Evolutionary conservation across 306 rosid genomes (phyloP), one percentile per base, ranked within the genome.

Genomic region (Carpinus viminea): DNA sequence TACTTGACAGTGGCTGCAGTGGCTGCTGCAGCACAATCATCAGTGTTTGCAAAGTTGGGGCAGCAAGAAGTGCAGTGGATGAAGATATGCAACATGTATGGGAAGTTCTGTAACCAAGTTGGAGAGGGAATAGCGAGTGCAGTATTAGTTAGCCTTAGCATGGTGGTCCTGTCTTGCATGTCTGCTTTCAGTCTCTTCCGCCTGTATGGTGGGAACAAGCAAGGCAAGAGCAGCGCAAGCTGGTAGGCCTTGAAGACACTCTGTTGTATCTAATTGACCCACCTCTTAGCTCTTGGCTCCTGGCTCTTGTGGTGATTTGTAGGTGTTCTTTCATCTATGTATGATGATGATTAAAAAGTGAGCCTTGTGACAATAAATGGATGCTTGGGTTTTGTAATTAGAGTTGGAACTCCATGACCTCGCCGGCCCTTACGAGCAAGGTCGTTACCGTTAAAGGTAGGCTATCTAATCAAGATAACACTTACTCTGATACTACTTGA

Each of bases 171-270:
- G 15, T 92, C 98, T 47, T 87, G 88, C 65, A 83, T 95, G 64
- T 95, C 97, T 75, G 96, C 97, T 64, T 95, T 91, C 83, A 87
- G 86, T 70, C 97, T 95, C 73, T 95, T 95, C 81, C 97, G 96
- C 69, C 83, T 92, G 85, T 95, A 92, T 72, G 93, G 91, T 6
- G 82, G 81, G 41, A 76, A 80, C 86, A 92, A 87, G 34, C 34
- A 31, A 74, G 60, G 34, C 38, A 87, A 85, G 85, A 86, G 48
- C 41, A 43, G 54, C 75, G 65, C 85, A 21, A 16, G 71, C 38
- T 86, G 91, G 87, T 90, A 86, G 87, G 55, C 72, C 76, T 38
- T 51, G 52, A 47, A 56, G 26, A 41, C 51, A 72, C 16, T 38
- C 11, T 53, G 13, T 11, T 62, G 53, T 60, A 59, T 46, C 45